Evolutionary conservation across 768 basidiomycete species (phyloP).

Genomic region (Lyophyllum shimeji): DNA sequence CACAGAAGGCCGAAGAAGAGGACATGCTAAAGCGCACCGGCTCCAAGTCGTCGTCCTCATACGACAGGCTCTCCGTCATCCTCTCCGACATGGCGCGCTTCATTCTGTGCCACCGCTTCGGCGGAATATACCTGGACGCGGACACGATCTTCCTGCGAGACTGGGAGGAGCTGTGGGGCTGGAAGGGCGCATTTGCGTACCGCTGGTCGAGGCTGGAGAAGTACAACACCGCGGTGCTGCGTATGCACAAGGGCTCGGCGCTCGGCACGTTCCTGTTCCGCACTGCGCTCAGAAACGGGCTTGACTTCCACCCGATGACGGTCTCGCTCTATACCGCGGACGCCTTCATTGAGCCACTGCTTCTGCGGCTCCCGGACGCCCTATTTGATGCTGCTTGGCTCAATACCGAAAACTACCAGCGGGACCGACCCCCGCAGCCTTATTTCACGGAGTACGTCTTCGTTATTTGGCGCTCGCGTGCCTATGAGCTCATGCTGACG

Average conservation of each 20-base stretch:
- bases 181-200: slow-evolving; percentile 93
- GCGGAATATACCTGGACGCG: slow-evolving; percentile 92
- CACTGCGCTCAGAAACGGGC: slow-evolving; percentile 84
- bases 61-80: slow-evolving; percentile 90
- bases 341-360: slow-evolving; percentile 70
- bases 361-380: slow-evolving; percentile 85
- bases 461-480: neutral
- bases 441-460: slow-evolving; percentile 75
- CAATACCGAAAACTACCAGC: slow-evolving; percentile 86
- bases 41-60: slow-evolving; percentile 82
- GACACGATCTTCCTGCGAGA: slow-evolving; percentile 91
- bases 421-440: slow-evolving; percentile 90
- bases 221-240: slow-evolving; percentile 92
- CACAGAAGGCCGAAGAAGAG: slow-evolving; percentile 46
- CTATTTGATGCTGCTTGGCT: slow-evolving; percentile 94
- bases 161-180: slow-evolving; percentile 97
- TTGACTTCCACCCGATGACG: slow-evolving; percentile 96
- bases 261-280: slow-evolving; percentile 89
- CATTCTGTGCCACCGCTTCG: slow-evolving; percentile 89
- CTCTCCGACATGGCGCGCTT: slow-evolving; percentile 97
- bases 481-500: slow-evolving; percentile 1
- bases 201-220: slow-evolving; percentile 90
- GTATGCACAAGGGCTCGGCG: slow-evolving; percentile 86
- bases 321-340: slow-evolving; percentile 84
- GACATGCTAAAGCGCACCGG: slow-evolving; percentile 75